Conservation (phyloP, 1,139 yeast genomes). For the Zygoascus hellenicus region DNA sequence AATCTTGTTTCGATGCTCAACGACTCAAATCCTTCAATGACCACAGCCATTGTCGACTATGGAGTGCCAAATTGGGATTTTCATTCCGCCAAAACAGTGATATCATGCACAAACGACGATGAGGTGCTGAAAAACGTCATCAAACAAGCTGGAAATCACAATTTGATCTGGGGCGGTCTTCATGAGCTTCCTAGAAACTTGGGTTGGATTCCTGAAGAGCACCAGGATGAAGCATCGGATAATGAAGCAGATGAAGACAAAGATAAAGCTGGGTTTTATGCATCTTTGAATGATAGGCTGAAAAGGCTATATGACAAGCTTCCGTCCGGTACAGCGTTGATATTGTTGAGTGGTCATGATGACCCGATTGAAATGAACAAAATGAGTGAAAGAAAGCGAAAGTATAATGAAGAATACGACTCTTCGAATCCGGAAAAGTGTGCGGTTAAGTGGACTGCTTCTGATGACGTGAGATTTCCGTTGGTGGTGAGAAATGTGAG, state of each 20-base stretch:
- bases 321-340: slow-evolving; percentile 55
- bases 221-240: slow-evolving; percentile 8
- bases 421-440: slow-evolving; percentile 42
- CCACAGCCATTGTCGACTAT: slow-evolving; percentile 34
- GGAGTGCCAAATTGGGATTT: slow-evolving; percentile 34
- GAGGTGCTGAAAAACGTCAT: slow-evolving; percentile 43
- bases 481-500: slow-evolving; percentile 36
- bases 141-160: slow-evolving; percentile 31
- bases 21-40: slow-evolving; percentile 14
- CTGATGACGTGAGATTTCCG: slow-evolving; percentile 40
- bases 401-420: slow-evolving; percentile 40
- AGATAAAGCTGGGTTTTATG: slow-evolving; percentile 24
- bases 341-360: slow-evolving; percentile 61
- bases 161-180: slow-evolving; percentile 50
- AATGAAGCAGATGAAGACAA: slow-evolving; percentile 6
- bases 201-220: slow-evolving; percentile 18
- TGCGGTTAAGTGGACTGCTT: slow-evolving; percentile 48
- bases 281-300: slow-evolving; percentile 42
- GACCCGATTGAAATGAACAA: slow-evolving; percentile 49
- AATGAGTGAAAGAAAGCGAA: slow-evolving; percentile 41
- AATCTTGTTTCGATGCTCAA: slow-evolving; percentile 21
- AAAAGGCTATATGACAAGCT: slow-evolving; percentile 44
- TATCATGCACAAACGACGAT: slow-evolving; percentile 52
- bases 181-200: slow-evolving; percentile 51
- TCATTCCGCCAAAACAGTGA: slow-evolving; percentile 34